phyloP scores from a whole-genome alignment of 352 stramenopile species.

The Phytophthora crassamura region DNA sequence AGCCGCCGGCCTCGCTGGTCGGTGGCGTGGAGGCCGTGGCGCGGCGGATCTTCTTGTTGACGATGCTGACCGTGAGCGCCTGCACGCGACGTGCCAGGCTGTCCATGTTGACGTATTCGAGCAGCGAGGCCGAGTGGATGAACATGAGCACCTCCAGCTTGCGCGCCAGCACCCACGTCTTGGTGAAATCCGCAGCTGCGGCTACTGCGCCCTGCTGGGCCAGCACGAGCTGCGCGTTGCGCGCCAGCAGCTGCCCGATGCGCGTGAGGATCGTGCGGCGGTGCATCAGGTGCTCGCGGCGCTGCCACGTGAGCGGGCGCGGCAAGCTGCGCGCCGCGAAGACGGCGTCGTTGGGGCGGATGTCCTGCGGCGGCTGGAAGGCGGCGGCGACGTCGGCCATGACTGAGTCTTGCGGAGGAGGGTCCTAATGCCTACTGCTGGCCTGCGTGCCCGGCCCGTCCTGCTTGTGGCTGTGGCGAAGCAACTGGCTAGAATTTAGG shows the following conservation, averaged over 20 bases:
- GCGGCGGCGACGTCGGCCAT: constrained; percentile 31
- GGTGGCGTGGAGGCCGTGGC: constrained; percentile 34
- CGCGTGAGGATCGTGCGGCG: constrained; percentile 71
- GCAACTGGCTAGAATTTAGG: too few relatives aligned
- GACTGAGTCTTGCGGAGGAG: neutral
- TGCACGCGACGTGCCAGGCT: constrained; percentile 81
- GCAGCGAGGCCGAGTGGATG: constrained; percentile 80
- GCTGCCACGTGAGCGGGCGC: constrained; percentile 85
- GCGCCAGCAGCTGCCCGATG: constrained; percentile 68
- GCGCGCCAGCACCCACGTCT: constrained; percentile 76
- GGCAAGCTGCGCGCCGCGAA: constrained; percentile 73
- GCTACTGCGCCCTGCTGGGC: constrained; percentile 20
- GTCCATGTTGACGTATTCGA: constrained; percentile 85
- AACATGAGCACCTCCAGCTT: constrained; percentile 89
- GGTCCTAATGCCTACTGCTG: neutral
- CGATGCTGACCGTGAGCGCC: constrained; percentile 77
- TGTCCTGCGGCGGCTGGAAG: constrained; percentile 61
- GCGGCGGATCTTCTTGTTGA: constrained; percentile 87
- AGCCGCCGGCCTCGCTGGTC: neutral
- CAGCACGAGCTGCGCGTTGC: constrained; percentile 59
- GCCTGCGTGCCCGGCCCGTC: neutral
- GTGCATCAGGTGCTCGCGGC: constrained; percentile 70
- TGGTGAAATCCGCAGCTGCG: constrained; percentile 31
- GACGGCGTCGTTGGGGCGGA: constrained; percentile 80
- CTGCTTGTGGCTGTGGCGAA: too few relatives aligned